phyloP scores from a whole-genome alignment of 2,329 filamentous ascomycete genomes.

The Fusarium longipes region DNA sequence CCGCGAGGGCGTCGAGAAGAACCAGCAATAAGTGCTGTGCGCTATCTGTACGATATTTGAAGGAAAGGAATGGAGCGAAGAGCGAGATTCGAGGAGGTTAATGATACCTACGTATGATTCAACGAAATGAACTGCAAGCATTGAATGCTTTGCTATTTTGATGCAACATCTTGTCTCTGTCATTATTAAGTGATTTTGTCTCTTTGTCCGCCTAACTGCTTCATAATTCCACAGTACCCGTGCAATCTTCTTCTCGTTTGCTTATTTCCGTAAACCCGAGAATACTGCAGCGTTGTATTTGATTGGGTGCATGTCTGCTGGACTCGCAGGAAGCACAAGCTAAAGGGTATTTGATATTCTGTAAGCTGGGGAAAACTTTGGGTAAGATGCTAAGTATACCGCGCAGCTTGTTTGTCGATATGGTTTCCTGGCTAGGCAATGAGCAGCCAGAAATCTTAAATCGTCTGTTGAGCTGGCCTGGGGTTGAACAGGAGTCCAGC shows the following conservation, averaged over 20 bases:
- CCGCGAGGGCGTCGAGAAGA: slow-evolving; percentile 61
- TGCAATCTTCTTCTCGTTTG: neutral
- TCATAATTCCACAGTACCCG: neutral
- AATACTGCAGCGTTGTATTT: neutral
- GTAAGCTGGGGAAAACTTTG: neutral
- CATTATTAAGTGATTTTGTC: neutral
- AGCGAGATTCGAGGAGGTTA: slow-evolving; percentile 9
- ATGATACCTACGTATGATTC: slow-evolving; percentile 31
- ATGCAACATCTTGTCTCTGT: neutral
- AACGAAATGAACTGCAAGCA: slow-evolving; percentile 15
- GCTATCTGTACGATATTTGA: slow-evolving; percentile 1
- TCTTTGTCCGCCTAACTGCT: too few species aligned
- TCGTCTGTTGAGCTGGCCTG: too few species aligned
- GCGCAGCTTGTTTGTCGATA: neutral
- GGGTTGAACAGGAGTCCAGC: neutral
- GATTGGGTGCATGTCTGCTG: too few species aligned
- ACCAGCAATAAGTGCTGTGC: slow-evolving; percentile 17
- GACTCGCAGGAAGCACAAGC: neutral
- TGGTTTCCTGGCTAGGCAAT: neutral
- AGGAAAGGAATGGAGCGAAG: neutral
- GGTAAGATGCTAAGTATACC: neutral
- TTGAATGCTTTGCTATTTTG: slow-evolving; percentile 2
- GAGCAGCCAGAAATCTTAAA: too few species aligned
- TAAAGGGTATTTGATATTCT: neutral
- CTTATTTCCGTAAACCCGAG: neutral